Percentiles rank a stretch among this genome's conserved stretches.
Evolutionary conservation across 768 basidiomycete genomes (phyloP).

Genomic region (Russula foetens): DNA sequence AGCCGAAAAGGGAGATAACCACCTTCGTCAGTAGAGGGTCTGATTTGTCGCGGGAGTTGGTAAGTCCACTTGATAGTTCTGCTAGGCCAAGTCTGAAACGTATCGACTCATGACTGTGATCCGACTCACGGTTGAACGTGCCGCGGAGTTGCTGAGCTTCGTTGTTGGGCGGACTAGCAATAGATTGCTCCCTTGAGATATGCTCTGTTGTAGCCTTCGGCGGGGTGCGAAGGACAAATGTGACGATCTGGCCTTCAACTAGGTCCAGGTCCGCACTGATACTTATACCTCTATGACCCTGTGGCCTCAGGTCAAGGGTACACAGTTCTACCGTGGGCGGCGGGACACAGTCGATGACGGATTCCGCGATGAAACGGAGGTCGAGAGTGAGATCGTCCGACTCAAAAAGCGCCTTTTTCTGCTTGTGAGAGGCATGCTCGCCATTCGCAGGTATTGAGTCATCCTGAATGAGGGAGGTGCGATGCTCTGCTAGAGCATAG

Average conservation of each 20-base stretch:
- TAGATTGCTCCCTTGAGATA: conserved; percentile 20
- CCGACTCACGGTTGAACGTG: conserved; percentile 33
- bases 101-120: neutral
- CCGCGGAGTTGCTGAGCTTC: conserved; percentile 40
- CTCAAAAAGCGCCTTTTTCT: conserved; percentile 56
- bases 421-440: conserved; percentile 25
- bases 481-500: conserved; percentile 76
- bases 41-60: conserved; percentile 42
- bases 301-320: conserved; percentile 52
- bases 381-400: conserved; percentile 57
- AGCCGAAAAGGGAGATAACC: neutral
- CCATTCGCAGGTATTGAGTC: conserved; percentile 30
- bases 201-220: conserved; percentile 39
- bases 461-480: conserved; percentile 47
- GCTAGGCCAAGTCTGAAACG: neutral
- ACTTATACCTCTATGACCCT: conserved; percentile 69
- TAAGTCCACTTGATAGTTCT: conserved; percentile 39
- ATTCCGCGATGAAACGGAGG: conserved; percentile 64
- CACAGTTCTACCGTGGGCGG: conserved; percentile 49
- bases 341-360: conserved; percentile 40
- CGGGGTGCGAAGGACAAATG: conserved; percentile 74
- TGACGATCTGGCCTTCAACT: conserved; percentile 82
- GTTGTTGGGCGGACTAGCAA: conserved; percentile 31
- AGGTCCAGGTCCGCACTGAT: conserved; percentile 53
- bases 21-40: conserved; percentile 72